These are phyloP conservation scores for Talaromyces rugulosus DNA, from an alignment of 2,329 filamentous ascomycete species.

Conservation along the genomic window DNA sequence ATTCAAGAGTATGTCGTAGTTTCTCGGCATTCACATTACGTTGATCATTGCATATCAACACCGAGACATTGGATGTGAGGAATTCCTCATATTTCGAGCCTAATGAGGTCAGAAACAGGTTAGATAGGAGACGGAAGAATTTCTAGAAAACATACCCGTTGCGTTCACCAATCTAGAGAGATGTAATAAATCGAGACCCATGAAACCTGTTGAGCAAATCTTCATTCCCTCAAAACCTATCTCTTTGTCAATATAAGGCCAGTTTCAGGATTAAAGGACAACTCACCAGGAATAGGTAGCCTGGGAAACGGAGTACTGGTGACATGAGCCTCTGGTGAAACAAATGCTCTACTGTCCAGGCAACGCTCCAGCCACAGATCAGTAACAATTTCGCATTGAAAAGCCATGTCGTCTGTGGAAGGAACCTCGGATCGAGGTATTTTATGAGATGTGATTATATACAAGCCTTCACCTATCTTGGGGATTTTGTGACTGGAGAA, in stretches of 20 bases:
- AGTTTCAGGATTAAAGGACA: not conserved
- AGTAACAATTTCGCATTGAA: constrained; percentile 58
- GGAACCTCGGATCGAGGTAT: constrained; percentile 29
- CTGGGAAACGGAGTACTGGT: constrained; percentile 71
- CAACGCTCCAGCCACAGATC: constrained; percentile 94
- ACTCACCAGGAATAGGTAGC: constrained; percentile 59
- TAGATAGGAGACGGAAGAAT: not conserved
- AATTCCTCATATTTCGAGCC: constrained; percentile 77
- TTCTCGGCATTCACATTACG: constrained; percentile 63
- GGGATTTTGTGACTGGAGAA: constrained; percentile 31
- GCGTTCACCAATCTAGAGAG: constrained; percentile 71
- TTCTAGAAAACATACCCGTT: constrained; percentile 50
- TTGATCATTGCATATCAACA: constrained; percentile 67
- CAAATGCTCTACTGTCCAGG: constrained; percentile 68
- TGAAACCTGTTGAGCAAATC: constrained; percentile 78
- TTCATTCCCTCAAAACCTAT: constrained; percentile 63
- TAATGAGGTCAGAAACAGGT: constrained; percentile 23
- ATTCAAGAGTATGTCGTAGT: constrained; percentile 67
- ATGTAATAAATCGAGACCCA: constrained; percentile 79
- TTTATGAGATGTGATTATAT: constrained; percentile 38
- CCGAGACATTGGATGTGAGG: constrained; percentile 65
- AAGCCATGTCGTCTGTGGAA: constrained; percentile 36
- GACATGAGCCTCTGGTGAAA: constrained; percentile 65
- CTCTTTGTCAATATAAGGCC: constrained; percentile 14
- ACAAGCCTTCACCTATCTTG: constrained; percentile 30